Conservation (phyloP, 2,329 filamentous ascomycete genomes). For the Aureobasidium sp. region DNA sequence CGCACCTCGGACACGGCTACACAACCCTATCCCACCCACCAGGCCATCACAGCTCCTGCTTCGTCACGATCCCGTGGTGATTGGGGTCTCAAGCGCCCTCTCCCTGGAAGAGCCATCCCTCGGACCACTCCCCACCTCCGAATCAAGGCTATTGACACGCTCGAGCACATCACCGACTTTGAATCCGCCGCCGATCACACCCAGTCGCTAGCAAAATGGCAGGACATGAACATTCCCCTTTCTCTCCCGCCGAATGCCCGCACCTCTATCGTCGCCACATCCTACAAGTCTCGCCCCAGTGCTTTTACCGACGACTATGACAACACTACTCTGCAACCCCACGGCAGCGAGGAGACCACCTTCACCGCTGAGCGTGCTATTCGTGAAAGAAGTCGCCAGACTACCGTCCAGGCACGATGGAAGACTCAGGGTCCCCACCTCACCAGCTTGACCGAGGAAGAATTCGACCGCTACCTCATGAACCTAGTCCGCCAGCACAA, state of each 20-base stretch:
- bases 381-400: constrained; percentile 17
- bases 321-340: constrained; percentile 30
- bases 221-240: constrained; percentile 69
- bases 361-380: constrained; percentile 16
- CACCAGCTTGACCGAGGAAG: constrained; percentile 44
- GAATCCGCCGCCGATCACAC: constrained; percentile 73
- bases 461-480: constrained; percentile 46
- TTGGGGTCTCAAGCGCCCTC: constrained; percentile 83
- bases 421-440: constrained; percentile 52
- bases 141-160: constrained; percentile 70
- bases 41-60: constrained; percentile 69
- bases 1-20: constrained; percentile 62
- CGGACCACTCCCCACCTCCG: constrained; percentile 65
- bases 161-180: constrained; percentile 86
- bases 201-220: constrained; percentile 74
- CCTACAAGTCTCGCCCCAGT: constrained; percentile 17
- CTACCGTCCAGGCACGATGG: constrained; percentile 29
- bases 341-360: constrained; percentile 21
- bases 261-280: neutral
- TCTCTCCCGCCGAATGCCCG: constrained; percentile 33
- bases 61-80: constrained; percentile 70
- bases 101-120: constrained; percentile 68
- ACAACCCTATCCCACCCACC: constrained; percentile 65
- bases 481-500: constrained; percentile 31
- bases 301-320: constrained; percentile 36